A percentile compares a stretch with the other conserved stretches of the same genome.
phyloP scores from a whole-genome alignment of 2,329 filamentous ascomycete genomes.

The Diaporthe batatas region DNA sequence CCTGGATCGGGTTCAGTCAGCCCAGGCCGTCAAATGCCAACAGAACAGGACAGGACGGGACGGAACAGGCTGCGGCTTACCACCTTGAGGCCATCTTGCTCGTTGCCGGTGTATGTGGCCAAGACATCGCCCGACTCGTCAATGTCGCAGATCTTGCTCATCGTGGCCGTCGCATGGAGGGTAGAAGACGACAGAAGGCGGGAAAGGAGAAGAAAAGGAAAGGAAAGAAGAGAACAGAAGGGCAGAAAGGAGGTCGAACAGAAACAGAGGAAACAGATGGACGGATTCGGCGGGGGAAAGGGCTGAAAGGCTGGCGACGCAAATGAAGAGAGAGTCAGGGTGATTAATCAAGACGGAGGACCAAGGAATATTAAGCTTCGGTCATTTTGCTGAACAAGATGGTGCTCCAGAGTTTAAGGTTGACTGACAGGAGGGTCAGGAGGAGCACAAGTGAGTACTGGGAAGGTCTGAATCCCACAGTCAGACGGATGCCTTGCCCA shows the following conservation, averaged over 20 bases:
- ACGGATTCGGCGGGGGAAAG: background rate
- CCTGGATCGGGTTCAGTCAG: constrained; percentile 43
- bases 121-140: constrained; percentile 55
- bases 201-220: background rate
- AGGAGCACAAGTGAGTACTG: background rate
- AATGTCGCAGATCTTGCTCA: constrained; percentile 53
- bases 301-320: too few relatives aligned
- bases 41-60: too few relatives aligned
- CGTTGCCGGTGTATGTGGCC: constrained; percentile 50
- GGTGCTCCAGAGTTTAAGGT: background rate
- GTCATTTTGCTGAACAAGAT: constrained; percentile 3
- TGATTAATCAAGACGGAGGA: background rate
- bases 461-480: background rate
- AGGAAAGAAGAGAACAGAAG: background rate
- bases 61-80: constrained; percentile 43
- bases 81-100: constrained; percentile 45
- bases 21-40: background rate
- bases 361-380: constrained; percentile 30
- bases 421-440: background rate
- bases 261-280: background rate
- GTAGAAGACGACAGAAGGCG: background rate
- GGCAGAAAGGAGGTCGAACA: background rate
- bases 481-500: background rate
- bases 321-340: constrained; percentile 22
- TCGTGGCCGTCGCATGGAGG: constrained; percentile 40